These are phyloP conservation scores for Arabis hirsuta DNA, from an alignment of 345 rosid genomes.

Conservation along the genomic window DNA sequence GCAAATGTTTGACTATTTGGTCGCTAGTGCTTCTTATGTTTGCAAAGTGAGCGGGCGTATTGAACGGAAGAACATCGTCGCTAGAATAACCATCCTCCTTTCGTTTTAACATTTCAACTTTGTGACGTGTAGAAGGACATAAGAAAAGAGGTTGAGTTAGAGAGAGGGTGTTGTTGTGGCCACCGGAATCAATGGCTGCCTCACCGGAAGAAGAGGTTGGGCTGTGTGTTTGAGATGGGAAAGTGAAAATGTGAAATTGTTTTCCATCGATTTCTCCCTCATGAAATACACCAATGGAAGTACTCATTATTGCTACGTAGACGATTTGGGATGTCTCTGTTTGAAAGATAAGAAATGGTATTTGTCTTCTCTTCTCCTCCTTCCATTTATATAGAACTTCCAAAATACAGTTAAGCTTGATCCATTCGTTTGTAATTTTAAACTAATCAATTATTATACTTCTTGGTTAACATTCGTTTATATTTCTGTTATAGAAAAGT, in stretches of 20 bases:
- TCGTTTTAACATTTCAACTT: background rate
- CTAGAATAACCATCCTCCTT: background rate
- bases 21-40: background rate
- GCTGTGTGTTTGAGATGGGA: background rate
- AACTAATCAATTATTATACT: too few relatives aligned
- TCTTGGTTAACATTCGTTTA: too few relatives aligned
- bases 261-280: too few relatives aligned
- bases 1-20: background rate
- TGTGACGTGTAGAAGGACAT: background rate
- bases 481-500: too few relatives aligned
- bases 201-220: background rate
- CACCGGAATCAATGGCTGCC: too few relatives aligned
- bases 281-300: too few relatives aligned
- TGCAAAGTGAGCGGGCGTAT: background rate
- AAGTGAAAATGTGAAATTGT: too few relatives aligned
- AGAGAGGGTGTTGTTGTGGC: background rate
- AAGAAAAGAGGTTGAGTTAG: background rate
- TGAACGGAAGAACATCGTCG: background rate
- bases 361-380: background rate
- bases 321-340: too few relatives aligned
- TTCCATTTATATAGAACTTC: too few relatives aligned
- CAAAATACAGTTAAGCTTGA: conserved; percentile 17
- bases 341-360: background rate
- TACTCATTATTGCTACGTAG: too few relatives aligned
- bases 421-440: too few relatives aligned